phyloP scores from a whole-genome alignment of 768 basidiomycete genomes.

The Tulasnella sp. region DNA sequence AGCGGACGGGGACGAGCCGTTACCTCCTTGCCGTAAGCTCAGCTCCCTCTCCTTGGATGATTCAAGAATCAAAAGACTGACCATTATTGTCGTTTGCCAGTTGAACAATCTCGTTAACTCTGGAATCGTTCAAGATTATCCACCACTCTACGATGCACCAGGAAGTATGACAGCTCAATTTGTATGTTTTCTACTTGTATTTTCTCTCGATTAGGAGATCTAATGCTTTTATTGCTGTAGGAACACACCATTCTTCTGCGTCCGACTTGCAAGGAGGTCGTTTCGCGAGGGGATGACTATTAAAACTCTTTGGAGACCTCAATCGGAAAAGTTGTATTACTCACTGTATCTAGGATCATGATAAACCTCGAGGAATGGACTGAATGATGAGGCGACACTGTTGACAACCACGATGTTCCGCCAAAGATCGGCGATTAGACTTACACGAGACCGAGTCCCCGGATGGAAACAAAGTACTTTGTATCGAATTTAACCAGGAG shows the following conservation, averaged over 20 bases:
- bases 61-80: neutral
- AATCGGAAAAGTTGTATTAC: too few species aligned
- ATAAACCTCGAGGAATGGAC: too few species aligned
- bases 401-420: too few species aligned
- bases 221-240: constrained; percentile 27
- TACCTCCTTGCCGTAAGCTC: constrained; percentile 77
- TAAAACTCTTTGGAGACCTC: neutral
- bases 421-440: too few species aligned
- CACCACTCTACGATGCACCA: constrained; percentile 73
- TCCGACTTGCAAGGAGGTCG: constrained; percentile 37
- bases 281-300: constrained; percentile 11
- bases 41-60: neutral
- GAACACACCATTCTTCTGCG: constrained; percentile 80
- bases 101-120: constrained; percentile 81
- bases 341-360: too few species aligned
- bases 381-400: too few species aligned
- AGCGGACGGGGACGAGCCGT: constrained; percentile 82
- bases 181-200: constrained; percentile 30
- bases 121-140: constrained; percentile 85
- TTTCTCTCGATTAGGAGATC: neutral
- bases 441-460: too few species aligned
- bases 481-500: too few species aligned
- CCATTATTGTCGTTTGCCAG: constrained; percentile 29
- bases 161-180: constrained; percentile 94
- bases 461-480: too few species aligned